These are phyloP conservation scores for Sophora flavescens DNA, from an alignment of 306 rosid species.

Conservation along the genomic window DNA sequence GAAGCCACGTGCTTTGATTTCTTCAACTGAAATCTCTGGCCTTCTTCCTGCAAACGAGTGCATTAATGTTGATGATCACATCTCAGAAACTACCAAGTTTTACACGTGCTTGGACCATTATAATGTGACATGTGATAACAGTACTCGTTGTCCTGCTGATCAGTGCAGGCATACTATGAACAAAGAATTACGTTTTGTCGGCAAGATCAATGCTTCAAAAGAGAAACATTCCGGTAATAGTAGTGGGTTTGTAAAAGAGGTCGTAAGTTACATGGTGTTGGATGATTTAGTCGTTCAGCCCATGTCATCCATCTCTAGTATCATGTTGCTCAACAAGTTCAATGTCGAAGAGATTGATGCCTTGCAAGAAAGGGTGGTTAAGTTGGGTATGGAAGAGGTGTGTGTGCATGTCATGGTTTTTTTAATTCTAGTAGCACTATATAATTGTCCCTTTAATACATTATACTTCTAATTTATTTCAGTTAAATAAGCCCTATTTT, in stretches of 20 bases:
- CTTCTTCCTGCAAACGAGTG: not conserved
- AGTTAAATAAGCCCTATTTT: no score
- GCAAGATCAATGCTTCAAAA: no score
- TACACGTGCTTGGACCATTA: not conserved
- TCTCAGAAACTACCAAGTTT: not conserved
- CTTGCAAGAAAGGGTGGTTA: slow-evolving; percentile 26
- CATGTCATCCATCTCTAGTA: slow-evolving; percentile 34
- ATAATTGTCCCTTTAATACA: no score
- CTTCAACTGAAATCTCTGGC: not conserved
- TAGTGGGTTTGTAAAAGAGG: slow-evolving; percentile 45
- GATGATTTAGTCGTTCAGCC: slow-evolving; percentile 42
- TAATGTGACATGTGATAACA: not conserved
- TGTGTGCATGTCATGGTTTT: no score
- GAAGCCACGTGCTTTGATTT: not conserved
- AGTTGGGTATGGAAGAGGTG: slow-evolving; percentile 27
- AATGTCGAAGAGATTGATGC: slow-evolving; percentile 28
- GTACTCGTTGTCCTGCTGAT: not conserved
- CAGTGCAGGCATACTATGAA: no score
- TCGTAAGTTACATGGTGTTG: slow-evolving; percentile 42
- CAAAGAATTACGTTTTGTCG: no score
- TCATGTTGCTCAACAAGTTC: slow-evolving; percentile 27
- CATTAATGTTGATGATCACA: not conserved
- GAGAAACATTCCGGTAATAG: not conserved
- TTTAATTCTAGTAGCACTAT: no score
- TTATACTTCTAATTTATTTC: no score